Percentiles rank a stretch among this genome's conserved stretches.
Conservation (phyloP, 441 rosid species). For the Populus trichocarpa region DNA sequence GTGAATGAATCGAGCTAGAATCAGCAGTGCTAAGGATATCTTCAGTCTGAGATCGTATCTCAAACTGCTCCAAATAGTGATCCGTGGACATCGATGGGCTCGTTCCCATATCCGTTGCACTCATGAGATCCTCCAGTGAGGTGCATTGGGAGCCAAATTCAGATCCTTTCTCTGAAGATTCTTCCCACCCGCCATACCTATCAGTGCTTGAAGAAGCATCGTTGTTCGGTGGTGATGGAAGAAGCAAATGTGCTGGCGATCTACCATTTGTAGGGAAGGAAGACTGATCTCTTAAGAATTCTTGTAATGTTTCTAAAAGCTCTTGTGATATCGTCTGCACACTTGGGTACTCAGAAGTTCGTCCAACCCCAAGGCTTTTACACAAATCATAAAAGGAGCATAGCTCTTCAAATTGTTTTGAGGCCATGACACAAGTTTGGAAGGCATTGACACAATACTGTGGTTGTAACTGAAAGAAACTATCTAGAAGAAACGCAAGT, state of each 20-base stretch:
- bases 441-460: slow-evolving; percentile 60
- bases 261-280: slow-evolving; percentile 40
- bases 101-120: slow-evolving; percentile 33
- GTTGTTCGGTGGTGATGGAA: slow-evolving; percentile 13
- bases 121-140: slow-evolving; percentile 59
- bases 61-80: slow-evolving; percentile 27
- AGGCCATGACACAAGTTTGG: slow-evolving; percentile 62
- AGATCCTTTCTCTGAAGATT: slow-evolving; percentile 27
- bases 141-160: slow-evolving; percentile 35
- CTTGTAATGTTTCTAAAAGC: slow-evolving; percentile 68
- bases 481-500: slow-evolving; percentile 55
- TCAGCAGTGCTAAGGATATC: slow-evolving; percentile 23
- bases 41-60: slow-evolving; percentile 22
- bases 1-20: slow-evolving; percentile 32
- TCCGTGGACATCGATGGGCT: slow-evolving; percentile 29
- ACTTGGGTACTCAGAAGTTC: slow-evolving; percentile 76
- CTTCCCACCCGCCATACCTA: slow-evolving; percentile 17
- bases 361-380: slow-evolving; percentile 54
- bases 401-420: slow-evolving; percentile 68
- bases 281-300: slow-evolving; percentile 71
- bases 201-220: slow-evolving; percentile 21
- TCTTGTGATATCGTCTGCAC: slow-evolving; percentile 70
- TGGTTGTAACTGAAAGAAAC: slow-evolving; percentile 73
- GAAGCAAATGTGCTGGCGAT: slow-evolving; percentile 26
- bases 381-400: slow-evolving; percentile 50